Conservation (phyloP, 495 filamentous ascomycete species). For the Amniculicola lignicola region DNA sequence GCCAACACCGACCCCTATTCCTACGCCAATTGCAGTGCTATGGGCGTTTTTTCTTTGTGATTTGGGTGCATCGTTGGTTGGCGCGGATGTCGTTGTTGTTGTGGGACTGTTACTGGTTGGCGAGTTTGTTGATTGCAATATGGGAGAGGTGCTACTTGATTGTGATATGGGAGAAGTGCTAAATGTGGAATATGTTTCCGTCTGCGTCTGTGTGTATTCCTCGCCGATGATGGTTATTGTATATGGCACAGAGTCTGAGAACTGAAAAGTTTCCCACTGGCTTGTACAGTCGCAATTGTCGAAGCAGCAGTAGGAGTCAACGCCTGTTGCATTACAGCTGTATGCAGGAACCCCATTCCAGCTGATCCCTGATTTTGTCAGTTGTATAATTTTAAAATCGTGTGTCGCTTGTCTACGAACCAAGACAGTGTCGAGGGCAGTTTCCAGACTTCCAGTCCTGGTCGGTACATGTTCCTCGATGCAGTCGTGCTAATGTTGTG, state of each 20-base stretch:
- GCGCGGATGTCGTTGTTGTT: background rate
- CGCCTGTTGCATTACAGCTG: slow-evolving; percentile 11
- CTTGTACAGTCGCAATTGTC: slow-evolving; percentile 18
- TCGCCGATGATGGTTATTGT: slow-evolving; percentile 25
- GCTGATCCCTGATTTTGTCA: background rate
- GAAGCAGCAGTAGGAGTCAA: slow-evolving; percentile 21
- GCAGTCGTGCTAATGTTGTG: slow-evolving; percentile 5
- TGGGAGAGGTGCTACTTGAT: background rate
- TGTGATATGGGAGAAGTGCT: background rate
- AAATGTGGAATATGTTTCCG: background rate
- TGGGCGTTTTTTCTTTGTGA: slow-evolving; percentile 3
- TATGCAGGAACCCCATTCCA: slow-evolving; percentile 16
- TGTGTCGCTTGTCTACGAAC: background rate
- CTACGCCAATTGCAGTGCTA: slow-evolving; percentile 17
- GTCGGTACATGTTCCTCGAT: slow-evolving; percentile 26
- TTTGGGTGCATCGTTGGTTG: background rate
- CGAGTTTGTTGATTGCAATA: background rate
- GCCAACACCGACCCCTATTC: slow-evolving; percentile 15
- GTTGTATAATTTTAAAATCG: background rate
- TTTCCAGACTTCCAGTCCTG: slow-evolving; percentile 11
- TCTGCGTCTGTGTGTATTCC: slow-evolving; percentile 15
- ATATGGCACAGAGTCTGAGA: slow-evolving; percentile 5
- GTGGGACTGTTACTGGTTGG: background rate
- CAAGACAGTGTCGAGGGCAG: slow-evolving; percentile 18
- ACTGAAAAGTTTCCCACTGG: slow-evolving; percentile 10